Base-by-base conservation (phyloP, 805 yeast genomes). In the Yarrowia deformans region DNA sequence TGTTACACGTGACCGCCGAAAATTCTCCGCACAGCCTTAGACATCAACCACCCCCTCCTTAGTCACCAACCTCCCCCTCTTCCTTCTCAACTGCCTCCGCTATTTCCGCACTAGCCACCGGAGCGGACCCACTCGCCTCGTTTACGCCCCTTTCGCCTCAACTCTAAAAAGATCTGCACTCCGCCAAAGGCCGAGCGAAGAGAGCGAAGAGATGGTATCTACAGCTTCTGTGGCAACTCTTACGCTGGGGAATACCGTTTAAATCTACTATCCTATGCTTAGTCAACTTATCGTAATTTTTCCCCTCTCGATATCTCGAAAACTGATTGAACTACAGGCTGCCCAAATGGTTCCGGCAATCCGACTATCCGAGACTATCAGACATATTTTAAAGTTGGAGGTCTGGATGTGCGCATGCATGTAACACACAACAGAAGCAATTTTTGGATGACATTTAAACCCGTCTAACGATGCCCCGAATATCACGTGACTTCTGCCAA, bases 61-160 rank as follows among this genome's bases (percentile, higher is more conserved):
- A 40, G 8, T 40, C 16, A 40, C 8, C 43, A 7, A 40, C 43
- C 43, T 14, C n/a, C 8, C 37, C 10, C 37, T 23, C 4, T 23
- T 2, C 29, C 29, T 23, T 7, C 37, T 34, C 19, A 10, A 13
- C 7, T n/a, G 34, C 18, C 8, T 50, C 56, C 56, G 18, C 56
- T 34, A 50, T 34, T 10, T 50, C 56, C 56, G 56, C 56, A 50
- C 58, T 52, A 52, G 58, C 58, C 58, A 52, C 58, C 29, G 29
- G 29, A 23, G 3, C 29, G 39, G 54, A 35, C 12, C 42, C 58
- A 52, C 58, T 35, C 58, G 58, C 58, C 58, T 35, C 42, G 6
- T 46, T 23, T 46, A 8, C 34, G 50, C 39, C 54, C 29, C 35
- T 43, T 35, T 35, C 16, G 58, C 58, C 42, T 52, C 58, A 52